phyloP scores from a whole-genome alignment of 2,329 filamentous ascomycete species.

The Fusarium luffae region DNA sequence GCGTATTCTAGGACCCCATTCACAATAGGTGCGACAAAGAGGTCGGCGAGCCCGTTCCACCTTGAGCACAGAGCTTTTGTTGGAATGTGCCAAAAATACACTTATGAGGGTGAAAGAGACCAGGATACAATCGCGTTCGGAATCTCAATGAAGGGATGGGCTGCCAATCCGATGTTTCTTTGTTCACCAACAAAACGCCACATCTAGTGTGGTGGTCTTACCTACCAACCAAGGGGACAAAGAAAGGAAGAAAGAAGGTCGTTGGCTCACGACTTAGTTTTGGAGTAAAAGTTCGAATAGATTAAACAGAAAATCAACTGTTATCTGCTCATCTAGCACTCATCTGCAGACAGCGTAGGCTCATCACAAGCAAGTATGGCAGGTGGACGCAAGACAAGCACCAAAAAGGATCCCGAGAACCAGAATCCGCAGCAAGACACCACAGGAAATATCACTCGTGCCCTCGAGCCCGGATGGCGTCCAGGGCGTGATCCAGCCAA shows the following conservation, averaged over 20 bases:
- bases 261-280: not conserved
- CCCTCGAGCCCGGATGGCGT: conserved; percentile 17
- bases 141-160: conserved; percentile 1
- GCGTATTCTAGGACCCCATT: conserved; percentile 3
- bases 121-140: not conserved
- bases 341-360: not conserved
- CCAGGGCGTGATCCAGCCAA: conserved; percentile 37
- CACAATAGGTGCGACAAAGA: conserved; percentile 42
- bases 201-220: not conserved
- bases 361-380: conserved; percentile 12
- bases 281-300: not conserved
- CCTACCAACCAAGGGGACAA: conserved; percentile 4
- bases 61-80: not conserved
- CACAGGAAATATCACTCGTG: not conserved
- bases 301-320: not conserved
- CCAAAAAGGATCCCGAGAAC: not conserved
- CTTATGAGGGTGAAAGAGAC: not conserved
- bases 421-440: not conserved
- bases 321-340: not conserved
- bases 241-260: not conserved
- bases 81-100: conserved; percentile 7
- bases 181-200: conserved; percentile 37
- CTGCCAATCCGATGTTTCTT: conserved; percentile 25
- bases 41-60: conserved; percentile 9
- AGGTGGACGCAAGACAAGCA: conserved; percentile 1